These are phyloP conservation scores for Microstegium vimineum DNA, from an alignment of 176 grass and related monocot species.

Conservation along the genomic window DNA sequence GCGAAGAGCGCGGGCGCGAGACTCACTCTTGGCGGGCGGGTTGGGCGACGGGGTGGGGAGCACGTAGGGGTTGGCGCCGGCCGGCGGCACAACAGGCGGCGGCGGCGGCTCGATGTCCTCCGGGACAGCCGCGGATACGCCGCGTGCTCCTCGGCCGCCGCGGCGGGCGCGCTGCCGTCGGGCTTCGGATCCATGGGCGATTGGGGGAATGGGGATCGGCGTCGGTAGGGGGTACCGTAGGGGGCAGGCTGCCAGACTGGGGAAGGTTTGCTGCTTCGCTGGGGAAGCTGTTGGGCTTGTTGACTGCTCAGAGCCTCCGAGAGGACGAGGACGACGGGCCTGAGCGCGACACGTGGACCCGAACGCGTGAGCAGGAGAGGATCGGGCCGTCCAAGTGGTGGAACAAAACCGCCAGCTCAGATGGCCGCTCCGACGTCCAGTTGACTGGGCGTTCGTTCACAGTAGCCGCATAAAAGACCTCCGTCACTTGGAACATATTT, in stretches of 20 bases:
- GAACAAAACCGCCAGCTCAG: neutral
- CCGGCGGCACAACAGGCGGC: constrained; percentile 32
- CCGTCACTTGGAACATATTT: no score
- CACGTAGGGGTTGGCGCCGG: constrained; percentile 51
- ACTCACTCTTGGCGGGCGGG: constrained; percentile 36
- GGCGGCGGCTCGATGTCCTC: constrained; percentile 45
- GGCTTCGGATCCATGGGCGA: constrained; percentile 38
- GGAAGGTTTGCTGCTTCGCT: neutral
- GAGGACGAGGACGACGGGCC: neutral
- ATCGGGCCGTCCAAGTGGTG: neutral
- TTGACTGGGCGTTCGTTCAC: no score
- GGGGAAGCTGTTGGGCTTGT: neutral
- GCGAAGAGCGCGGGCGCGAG: neutral
- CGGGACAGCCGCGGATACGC: constrained; percentile 52
- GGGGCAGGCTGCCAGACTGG: neutral
- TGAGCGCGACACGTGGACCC: neutral
- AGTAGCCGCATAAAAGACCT: no score
- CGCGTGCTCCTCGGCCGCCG: neutral
- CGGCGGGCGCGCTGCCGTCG: neutral
- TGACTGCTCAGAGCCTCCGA: neutral
- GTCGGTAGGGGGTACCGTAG: neutral
- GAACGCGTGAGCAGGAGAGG: neutral
- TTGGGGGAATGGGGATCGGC: constrained; percentile 9
- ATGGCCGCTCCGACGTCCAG: neutral
- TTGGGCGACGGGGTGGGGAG: constrained; percentile 22